These are phyloP conservation scores for Mycena polygramma DNA, from an alignment of 768 basidiomycete species.

Conservation along the genomic window DNA sequence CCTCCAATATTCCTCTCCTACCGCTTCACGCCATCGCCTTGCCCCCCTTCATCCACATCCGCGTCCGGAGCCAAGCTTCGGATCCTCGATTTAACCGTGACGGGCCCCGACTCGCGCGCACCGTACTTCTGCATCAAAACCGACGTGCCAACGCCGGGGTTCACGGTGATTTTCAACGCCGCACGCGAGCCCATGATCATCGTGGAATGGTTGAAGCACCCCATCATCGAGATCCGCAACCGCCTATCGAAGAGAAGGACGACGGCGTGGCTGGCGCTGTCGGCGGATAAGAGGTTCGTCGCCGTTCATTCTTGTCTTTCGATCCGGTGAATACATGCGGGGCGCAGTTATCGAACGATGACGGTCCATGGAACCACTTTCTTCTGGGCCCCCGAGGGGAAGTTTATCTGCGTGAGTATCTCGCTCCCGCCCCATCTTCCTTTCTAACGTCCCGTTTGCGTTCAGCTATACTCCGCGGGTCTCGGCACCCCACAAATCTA, in stretches of 20 bases:
- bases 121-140: slow-evolving; percentile 55
- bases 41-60: slow-evolving; percentile 45
- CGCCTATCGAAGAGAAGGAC: slow-evolving; percentile 49
- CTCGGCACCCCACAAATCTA: slow-evolving; percentile 31
- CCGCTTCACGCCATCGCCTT: too few species aligned
- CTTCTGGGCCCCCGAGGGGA: too few species aligned
- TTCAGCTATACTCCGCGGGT: slow-evolving; percentile 50
- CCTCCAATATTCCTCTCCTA: too few species aligned
- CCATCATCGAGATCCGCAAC: slow-evolving; percentile 55
- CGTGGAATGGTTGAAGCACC: slow-evolving; percentile 60
- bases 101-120: slow-evolving; percentile 56
- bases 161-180: slow-evolving; percentile 42
- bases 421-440: too few species aligned
- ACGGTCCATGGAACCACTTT: too few species aligned
- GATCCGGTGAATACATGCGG: neutral
- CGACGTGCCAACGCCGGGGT: slow-evolving; percentile 42
- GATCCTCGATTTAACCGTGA: slow-evolving; percentile 58
- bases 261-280: slow-evolving; percentile 57
- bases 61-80: slow-evolving; percentile 38
- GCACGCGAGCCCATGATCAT: slow-evolving; percentile 53
- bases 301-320: neutral
- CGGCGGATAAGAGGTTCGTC: slow-evolving; percentile 55
- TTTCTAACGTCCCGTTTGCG: too few species aligned
- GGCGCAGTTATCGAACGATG: slow-evolving; percentile 44
- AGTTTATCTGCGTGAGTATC: too few species aligned